Conservation (phyloP, 345 rosid species). For the Eucalyptus globulus region DNA sequence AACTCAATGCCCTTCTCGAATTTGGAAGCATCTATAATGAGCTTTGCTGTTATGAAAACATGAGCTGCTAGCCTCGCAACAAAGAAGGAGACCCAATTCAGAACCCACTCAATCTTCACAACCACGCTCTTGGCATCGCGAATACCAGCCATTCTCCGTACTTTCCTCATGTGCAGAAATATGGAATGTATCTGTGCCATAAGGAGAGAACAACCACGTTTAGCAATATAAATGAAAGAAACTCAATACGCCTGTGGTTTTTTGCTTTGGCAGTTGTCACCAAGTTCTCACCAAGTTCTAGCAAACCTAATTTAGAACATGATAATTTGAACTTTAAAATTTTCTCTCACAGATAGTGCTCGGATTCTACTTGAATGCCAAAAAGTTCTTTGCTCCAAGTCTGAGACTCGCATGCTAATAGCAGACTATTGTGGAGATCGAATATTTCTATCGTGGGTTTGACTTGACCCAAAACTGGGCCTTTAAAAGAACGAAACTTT, state of each 20-base stretch:
- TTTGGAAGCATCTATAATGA: constrained; percentile 55
- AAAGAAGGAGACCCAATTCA: constrained; percentile 58
- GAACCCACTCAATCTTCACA: constrained; percentile 68
- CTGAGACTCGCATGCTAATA: neutral
- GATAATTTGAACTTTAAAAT: neutral
- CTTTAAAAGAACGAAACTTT: neutral
- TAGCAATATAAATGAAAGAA: neutral
- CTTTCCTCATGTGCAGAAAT: constrained; percentile 75
- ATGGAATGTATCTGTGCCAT: constrained; percentile 68
- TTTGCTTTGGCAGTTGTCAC: neutral
- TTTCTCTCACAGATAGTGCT: neutral
- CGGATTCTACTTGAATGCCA: neutral
- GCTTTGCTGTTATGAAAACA: constrained; percentile 59
- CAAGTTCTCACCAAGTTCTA: neutral
- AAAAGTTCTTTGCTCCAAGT: neutral
- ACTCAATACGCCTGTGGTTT: neutral
- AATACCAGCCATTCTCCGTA: constrained; percentile 80
- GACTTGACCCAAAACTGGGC: neutral
- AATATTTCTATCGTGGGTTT: neutral
- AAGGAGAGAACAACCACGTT: neutral
- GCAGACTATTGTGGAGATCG: neutral
- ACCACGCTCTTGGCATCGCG: constrained; percentile 45
- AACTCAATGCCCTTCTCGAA: constrained; percentile 64
- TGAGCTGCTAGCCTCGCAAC: constrained; percentile 52
- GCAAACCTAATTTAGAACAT: neutral